These are phyloP conservation scores for Mycena epipterygia DNA, from an alignment of 768 basidiomycete species.

Conservation along the genomic window DNA sequence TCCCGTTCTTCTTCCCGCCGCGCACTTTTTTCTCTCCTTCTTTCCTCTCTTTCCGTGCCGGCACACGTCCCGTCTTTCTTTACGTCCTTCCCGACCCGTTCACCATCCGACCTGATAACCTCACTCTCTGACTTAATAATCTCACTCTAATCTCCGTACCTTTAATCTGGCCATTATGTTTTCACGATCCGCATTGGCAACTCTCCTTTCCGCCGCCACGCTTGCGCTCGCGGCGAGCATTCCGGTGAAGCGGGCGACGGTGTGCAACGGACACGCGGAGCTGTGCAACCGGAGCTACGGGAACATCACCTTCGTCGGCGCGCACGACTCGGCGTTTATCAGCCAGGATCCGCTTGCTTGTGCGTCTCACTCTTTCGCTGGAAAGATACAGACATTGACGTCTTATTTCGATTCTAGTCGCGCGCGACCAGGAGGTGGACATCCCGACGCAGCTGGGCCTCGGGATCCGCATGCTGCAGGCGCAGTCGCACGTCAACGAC, in stretches of 20 bases:
- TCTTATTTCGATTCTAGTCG: slow-evolving; percentile 47
- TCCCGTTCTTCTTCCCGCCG: not conserved
- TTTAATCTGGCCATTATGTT: slow-evolving; percentile 14
- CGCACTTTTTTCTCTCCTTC: not conserved
- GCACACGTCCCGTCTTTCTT: slow-evolving; percentile 8
- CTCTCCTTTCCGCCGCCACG: slow-evolving; percentile 6
- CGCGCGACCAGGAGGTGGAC: slow-evolving; percentile 53
- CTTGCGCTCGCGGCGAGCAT: slow-evolving; percentile 19
- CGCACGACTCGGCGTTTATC: slow-evolving; percentile 24
- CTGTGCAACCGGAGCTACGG: slow-evolving; percentile 58
- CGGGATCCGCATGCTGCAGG: slow-evolving; percentile 52
- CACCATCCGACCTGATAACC: not conserved
- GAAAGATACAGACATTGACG: not conserved
- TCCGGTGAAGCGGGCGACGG: not conserved
- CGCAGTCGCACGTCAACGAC: slow-evolving; percentile 51
- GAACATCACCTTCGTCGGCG: slow-evolving; percentile 52
- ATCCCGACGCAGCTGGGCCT: slow-evolving; percentile 48
- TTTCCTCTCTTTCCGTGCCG: slow-evolving; percentile 13
- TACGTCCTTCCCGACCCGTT: not conserved
- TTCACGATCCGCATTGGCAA: slow-evolving; percentile 12
- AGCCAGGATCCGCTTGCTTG: slow-evolving; percentile 31
- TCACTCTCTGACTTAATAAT: not conserved
- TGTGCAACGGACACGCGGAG: slow-evolving; percentile 52
- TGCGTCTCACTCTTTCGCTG: slow-evolving; percentile 5
- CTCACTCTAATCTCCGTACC: too few species aligned